Evolutionary conservation across 352 stramenopile genomes (phyloP).

Genomic region (Pythium utonaiense): DNA sequence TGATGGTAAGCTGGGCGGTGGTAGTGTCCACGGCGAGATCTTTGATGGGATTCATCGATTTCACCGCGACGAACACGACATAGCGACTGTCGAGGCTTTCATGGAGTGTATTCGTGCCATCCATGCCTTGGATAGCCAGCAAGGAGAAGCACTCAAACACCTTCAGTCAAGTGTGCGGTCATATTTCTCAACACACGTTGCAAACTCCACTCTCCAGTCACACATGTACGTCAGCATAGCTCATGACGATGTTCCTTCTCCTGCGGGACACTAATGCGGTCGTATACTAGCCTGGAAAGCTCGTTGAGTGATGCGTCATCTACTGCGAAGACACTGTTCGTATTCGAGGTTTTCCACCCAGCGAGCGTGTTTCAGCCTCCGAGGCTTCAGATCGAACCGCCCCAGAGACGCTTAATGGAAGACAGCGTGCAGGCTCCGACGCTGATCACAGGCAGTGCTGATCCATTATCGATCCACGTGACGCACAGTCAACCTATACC

Average conservation of each 20-base stretch:
- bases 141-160: not conserved
- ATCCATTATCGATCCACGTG: slow-evolving; percentile 58
- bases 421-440: not conserved
- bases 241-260: not conserved
- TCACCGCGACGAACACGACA: slow-evolving; percentile 12
- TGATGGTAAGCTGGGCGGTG: slow-evolving; percentile 20
- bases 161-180: slow-evolving; percentile 10
- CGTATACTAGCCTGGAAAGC: slow-evolving; percentile 11
- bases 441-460: slow-evolving; percentile 51
- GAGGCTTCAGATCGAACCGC: not conserved
- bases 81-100: slow-evolving; percentile 1
- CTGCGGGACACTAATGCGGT: not conserved
- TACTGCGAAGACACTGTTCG: slow-evolving; percentile 4
- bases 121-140: not conserved
- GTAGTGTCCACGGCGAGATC: slow-evolving; percentile 15
- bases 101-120: slow-evolving; percentile 15
- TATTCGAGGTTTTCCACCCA: slow-evolving; percentile 17
- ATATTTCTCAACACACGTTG: slow-evolving; percentile 7
- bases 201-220: slow-evolving; percentile 6
- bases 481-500: slow-evolving; percentile 46
- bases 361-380: slow-evolving; percentile 9
- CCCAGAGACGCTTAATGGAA: not conserved
- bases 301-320: not conserved
- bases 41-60: slow-evolving; percentile 5
- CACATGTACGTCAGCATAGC: slow-evolving; percentile 14